A percentile compares a stretch with the other conserved stretches of the same genome.
Evolutionary conservation across 768 basidiomycete species (phyloP).

Genomic region (Lyophyllum atratum): DNA sequence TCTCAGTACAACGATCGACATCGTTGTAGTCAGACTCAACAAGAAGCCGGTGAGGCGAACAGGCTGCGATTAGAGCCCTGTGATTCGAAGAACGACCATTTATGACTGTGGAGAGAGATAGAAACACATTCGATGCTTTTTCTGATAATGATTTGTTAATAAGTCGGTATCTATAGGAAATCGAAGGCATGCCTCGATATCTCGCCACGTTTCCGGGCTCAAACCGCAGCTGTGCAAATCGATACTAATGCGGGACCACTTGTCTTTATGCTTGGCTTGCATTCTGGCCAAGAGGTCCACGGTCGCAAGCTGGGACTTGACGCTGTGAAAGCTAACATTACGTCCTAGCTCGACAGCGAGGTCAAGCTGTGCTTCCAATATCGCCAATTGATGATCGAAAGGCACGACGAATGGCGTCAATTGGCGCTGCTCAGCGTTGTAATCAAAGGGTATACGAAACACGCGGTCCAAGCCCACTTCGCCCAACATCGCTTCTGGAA

Average conservation of each 20-base stretch:
- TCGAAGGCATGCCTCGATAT: slow-evolving; percentile 62
- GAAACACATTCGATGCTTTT: slow-evolving; percentile 69
- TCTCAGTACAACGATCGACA: slow-evolving; percentile 52
- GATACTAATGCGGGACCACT: slow-evolving; percentile 71
- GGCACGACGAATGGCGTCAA: slow-evolving; percentile 81
- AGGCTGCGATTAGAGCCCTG: slow-evolving; percentile 61
- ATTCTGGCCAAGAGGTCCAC: slow-evolving; percentile 64
- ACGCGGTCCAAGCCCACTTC: slow-evolving; percentile 91
- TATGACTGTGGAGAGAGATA: slow-evolving; percentile 87
- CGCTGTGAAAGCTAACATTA: slow-evolving; percentile 87
- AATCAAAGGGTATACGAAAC: slow-evolving; percentile 71
- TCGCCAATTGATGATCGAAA: slow-evolving; percentile 73
- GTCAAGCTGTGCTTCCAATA: slow-evolving; percentile 84
- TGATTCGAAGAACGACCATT: slow-evolving; percentile 73
- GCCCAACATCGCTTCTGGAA: slow-evolving; percentile 81
- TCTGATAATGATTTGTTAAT: slow-evolving; percentile 39
- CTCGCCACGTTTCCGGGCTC: slow-evolving; percentile 72
- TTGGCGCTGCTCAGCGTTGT: slow-evolving; percentile 46
- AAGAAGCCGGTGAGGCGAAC: slow-evolving; percentile 68
- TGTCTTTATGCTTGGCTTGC: slow-evolving; percentile 53
- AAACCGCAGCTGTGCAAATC: slow-evolving; percentile 92
- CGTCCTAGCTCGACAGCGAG: slow-evolving; percentile 79
- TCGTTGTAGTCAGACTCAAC: slow-evolving; percentile 86
- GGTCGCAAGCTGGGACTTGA: slow-evolving; percentile 73
- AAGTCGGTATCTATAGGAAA: not conserved